phyloP scores from a whole-genome alignment of 495 filamentous ascomycete genomes.

The Penicillium paradoxum region DNA sequence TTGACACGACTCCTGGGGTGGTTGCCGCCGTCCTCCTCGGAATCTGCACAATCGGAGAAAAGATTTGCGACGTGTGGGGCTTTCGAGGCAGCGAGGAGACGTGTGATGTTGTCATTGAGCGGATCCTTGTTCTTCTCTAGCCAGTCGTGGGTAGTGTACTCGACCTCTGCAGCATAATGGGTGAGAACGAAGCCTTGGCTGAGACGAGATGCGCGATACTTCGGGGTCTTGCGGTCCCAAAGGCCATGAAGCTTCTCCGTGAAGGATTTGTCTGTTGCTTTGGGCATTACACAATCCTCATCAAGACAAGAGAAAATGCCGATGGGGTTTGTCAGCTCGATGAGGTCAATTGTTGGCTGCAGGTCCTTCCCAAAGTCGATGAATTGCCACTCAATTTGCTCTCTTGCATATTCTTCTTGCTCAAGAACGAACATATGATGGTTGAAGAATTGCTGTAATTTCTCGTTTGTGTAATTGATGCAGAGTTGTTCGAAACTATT shows the following conservation, averaged over 20 bases:
- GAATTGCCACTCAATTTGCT: conserved; percentile 99
- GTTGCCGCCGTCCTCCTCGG: conserved; percentile 61
- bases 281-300: conserved; percentile 98
- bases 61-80: conserved; percentile 79
- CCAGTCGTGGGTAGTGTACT: conserved; percentile 94
- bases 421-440: conserved; percentile 99
- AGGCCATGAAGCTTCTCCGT: conserved; percentile 95
- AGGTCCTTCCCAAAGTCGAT: conserved; percentile 98
- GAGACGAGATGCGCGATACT: conserved; percentile 84
- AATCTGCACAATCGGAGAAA: conserved; percentile 81
- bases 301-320: conserved; percentile 98
- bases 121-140: conserved; percentile 99
- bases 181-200: conserved; percentile 96
- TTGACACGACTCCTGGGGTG: conserved; percentile 79
- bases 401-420: conserved; percentile 95
- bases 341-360: conserved; percentile 96
- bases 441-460: conserved; percentile 99
- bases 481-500: conserved; percentile 99
- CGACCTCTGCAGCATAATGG: conserved; percentile 96
- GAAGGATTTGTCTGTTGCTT: conserved; percentile 93
- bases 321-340: conserved; percentile 93
- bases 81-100: conserved; percentile 73
- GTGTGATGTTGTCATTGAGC: conserved; percentile 92
- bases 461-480: conserved; percentile 99
- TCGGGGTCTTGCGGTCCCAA: conserved; percentile 93